Base-by-base conservation (phyloP, 2,329 filamentous ascomycete genomes). In the Aspergillus floridensis region DNA sequence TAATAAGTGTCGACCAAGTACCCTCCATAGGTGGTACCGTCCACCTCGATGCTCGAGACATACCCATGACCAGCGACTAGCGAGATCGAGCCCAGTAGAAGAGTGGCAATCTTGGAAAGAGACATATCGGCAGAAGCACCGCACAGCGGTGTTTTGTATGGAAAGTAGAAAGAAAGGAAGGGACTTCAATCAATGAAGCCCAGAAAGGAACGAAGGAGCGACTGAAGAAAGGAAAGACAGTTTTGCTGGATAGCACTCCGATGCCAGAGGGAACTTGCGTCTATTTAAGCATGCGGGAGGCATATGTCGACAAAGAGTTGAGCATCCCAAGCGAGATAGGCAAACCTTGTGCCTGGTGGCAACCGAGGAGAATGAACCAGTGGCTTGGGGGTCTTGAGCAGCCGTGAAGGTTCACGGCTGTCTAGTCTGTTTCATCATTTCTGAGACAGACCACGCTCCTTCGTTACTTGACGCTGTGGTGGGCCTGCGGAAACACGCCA, bases 41-140 rank as follows among this genome's bases (percentile, higher is more conserved):
- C 70, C 19, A 71, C 77, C 72, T 68, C 72, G 63, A 76, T 77
- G 63, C 72, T 68, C 10, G 58, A 78, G 57, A 72, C 62, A 56
- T 72, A 65, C 10, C 72, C 72, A 49, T 72, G 74, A 24, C 66
- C 68, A 16, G 67, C 62, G n/a, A 71, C 72, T 21, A 66, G 59
- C 16, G 63, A 58, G 21, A 72, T 68, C 44, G 68, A 66, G 64
- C 57, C 52, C 65, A 66, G 52, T 64, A 63, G 22, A 63, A 65
- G 4, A 8, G 53, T 44, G 4, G 46, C 32, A 11, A 60, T 12
- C 16, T 57, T 56, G n/a, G 47, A 52, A 56, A 60, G 58, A 49
- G 58, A 38, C 54, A 60, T 60, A 21, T 12, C 51, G 19, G 4
- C 10, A 3, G 6, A 21, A 29, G 24, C 49, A 48, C 53, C 38